Base-by-base conservation (phyloP, 2,329 filamentous ascomycete genomes). In the Diaporthe destruens region DNA sequence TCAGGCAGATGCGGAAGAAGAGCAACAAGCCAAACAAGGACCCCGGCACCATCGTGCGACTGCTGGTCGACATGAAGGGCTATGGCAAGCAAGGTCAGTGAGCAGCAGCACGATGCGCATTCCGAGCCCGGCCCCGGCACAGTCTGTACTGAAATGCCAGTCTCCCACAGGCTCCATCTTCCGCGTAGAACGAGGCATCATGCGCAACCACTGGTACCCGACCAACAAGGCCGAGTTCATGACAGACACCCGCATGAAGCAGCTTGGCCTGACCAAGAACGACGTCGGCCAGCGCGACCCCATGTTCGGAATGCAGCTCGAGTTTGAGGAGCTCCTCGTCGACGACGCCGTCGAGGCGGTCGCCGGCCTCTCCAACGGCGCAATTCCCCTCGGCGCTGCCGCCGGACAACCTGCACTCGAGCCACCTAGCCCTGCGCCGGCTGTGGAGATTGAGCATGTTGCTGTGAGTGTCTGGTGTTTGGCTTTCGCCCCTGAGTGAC, bases 41-140 rank as follows among this genome's bases (percentile, higher is more conserved):
- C 72, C 77, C 81, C 72, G 84, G 84, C 73, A 83, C 85, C 16
- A 79, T 84, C 25, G 84, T 86, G 76, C 83, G 84, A 32, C 78
- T 86, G 74, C 78, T 85, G 11, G 74, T 80, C 69, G 81, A 85
- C 71, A 80, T 86, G 18, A 77, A 78, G 29, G 78, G 79, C 25
- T 86, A 82, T 72, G 84, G 84, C 25, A 72, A 53, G 59, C 57
- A 72, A 7, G 81, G 82, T 71, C 81, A 81, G 77, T 72, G 82
- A 83, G 76, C 14, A 78, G 76, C 14, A 78, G 71, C 14, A 63
- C 39, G 5, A 16, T 51, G 12, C 25, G 39, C 39, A 14, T 53
- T 55, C 36, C 16, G 39, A 18, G 44, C 18, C 23, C 14, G 23
- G 47, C 16, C 34, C 34, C 16, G 14, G 53, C 23, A 32, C 36